Conservation (phyloP, 1,139 yeast genomes). For the Hyphopichia khmerensis region DNA sequence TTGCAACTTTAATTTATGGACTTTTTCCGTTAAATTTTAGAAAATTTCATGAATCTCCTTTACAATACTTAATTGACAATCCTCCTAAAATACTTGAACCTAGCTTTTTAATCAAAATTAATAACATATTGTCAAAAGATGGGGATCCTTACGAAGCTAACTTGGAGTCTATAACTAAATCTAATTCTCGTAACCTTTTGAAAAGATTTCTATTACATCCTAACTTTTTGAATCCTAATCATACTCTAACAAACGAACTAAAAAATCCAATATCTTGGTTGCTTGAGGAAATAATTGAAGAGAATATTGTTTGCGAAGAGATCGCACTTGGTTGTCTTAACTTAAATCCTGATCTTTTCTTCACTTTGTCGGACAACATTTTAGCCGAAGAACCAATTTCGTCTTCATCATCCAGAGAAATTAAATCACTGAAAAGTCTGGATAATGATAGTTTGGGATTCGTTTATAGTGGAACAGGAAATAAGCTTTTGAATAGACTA, state of each 20-base stretch:
- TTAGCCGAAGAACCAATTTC: background rate
- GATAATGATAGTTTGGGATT: background rate
- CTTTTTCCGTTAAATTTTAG: constrained; percentile 56
- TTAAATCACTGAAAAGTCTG: background rate
- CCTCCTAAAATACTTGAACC: constrained; percentile 12
- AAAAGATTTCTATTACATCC: constrained; percentile 48
- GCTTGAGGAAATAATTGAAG: constrained; percentile 15
- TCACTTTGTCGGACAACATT: constrained; percentile 12
- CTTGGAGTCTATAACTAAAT: constrained; percentile 6
- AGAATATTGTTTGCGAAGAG: constrained; percentile 28
- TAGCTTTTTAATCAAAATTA: constrained; percentile 6
- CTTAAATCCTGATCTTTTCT: constrained; percentile 23
- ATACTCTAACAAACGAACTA: constrained; percentile 40
- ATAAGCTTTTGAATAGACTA: background rate
- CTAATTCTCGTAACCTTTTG: constrained; percentile 11
- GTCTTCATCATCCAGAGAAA: background rate
- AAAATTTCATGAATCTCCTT: constrained; percentile 44
- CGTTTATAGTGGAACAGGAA: constrained; percentile 1
- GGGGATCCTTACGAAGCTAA: constrained; percentile 9
- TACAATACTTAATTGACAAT: constrained; percentile 13
- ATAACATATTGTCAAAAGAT: constrained; percentile 4
- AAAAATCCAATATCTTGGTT: constrained; percentile 38
- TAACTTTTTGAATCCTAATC: constrained; percentile 31
- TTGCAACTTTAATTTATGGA: constrained; percentile 54
- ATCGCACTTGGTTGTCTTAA: constrained; percentile 33